Percentiles rank a stretch among this genome's conserved stretches.
Evolutionary conservation across 305 asterid species (phyloP).

Genomic region (Fraxinus velutina): DNA sequence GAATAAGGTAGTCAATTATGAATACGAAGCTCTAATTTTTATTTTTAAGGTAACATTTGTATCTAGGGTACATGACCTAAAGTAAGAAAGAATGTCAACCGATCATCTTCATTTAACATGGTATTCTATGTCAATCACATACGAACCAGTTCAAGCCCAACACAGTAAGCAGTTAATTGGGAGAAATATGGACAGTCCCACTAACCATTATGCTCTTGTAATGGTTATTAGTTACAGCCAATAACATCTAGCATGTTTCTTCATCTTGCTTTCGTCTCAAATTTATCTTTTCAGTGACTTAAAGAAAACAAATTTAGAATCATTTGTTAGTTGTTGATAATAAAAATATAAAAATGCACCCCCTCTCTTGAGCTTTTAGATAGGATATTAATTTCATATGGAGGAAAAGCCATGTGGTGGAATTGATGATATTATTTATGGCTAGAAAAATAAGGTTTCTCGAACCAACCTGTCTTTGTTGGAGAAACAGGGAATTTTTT

Average conservation of each 20-base stretch:
- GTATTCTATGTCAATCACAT: neutral
- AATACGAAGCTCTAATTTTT: neutral
- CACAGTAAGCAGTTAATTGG: neutral
- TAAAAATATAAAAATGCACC: neutral
- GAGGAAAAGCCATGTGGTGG: neutral
- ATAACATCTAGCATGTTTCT: neutral
- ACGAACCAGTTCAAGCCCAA: neutral
- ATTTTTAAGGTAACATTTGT: neutral
- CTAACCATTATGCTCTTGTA: neutral
- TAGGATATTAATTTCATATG: neutral
- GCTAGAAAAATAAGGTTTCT: neutral
- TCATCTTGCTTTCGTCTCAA: neutral
- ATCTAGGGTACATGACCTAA: neutral
- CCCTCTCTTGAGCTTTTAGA: neutral
- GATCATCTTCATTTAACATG: neutral
- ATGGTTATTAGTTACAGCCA: neutral
- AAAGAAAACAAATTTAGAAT: neutral
- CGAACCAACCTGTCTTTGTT: neutral
- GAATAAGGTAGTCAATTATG: neutral
- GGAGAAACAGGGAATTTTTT: neutral
- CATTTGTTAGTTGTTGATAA: neutral
- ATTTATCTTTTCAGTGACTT: neutral
- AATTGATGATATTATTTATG: neutral
- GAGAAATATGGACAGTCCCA: neutral
- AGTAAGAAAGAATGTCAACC: constrained; percentile 13